These are phyloP conservation scores for Malus hybrid DNA, from an alignment of 331 rosid species.

Conservation along the genomic window DNA sequence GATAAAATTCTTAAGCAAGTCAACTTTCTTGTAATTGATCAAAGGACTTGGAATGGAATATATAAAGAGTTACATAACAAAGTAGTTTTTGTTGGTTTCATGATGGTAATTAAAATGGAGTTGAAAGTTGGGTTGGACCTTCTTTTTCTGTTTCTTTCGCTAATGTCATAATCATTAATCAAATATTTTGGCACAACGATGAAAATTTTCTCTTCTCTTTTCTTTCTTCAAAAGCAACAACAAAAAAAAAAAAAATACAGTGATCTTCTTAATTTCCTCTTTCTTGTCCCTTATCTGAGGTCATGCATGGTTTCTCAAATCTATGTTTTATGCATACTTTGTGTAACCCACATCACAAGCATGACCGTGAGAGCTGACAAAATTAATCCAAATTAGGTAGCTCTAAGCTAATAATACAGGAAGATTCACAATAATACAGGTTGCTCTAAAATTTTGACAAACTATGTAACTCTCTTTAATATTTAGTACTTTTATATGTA, in stretches of 20 bases:
- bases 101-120: slow-evolving; percentile 22
- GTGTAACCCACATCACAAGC: background rate
- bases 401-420: background rate
- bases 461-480: no score
- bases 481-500: no score
- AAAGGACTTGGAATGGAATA: slow-evolving; percentile 9
- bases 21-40: slow-evolving; percentile 23
- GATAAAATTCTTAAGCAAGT: slow-evolving; percentile 6
- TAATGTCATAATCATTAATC: slow-evolving; percentile 18
- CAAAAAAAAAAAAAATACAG: background rate
- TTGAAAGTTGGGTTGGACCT: slow-evolving; percentile 48
- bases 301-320: slow-evolving; percentile 21
- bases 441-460: no score
- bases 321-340: background rate
- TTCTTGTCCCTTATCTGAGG: background rate
- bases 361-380: background rate
- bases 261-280: background rate
- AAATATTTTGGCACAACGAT: background rate
- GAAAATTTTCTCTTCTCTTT: background rate
- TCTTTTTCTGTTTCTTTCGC: slow-evolving; percentile 23
- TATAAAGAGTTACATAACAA: background rate
- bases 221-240: background rate
- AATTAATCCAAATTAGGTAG: background rate
- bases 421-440: background rate
- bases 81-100: background rate